A percentile compares a stretch with the other conserved stretches of the same genome.
phyloP scores from a whole-genome alignment of 2,329 filamentous ascomycete genomes.

The Aspergillus eucalypticola region DNA sequence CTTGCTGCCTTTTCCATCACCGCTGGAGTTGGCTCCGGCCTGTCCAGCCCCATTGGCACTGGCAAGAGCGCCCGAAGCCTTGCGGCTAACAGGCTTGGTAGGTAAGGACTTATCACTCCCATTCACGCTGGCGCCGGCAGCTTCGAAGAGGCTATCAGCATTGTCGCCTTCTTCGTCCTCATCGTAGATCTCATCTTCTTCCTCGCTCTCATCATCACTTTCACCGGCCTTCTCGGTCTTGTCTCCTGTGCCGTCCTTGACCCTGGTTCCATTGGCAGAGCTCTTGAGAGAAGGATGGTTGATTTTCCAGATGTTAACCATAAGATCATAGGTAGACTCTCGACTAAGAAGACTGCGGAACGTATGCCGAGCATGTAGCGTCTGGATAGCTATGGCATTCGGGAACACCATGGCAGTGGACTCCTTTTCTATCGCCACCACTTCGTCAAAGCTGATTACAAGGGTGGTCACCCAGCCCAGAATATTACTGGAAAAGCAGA shows the following conservation, averaged over 20 bases:
- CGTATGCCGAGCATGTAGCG: slow-evolving; percentile 88
- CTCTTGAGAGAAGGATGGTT: slow-evolving; percentile 90
- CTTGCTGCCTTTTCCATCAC: slow-evolving; percentile 53
- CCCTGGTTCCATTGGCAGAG: slow-evolving; percentile 81
- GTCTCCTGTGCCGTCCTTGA: slow-evolving; percentile 80
- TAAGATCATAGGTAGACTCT: slow-evolving; percentile 94
- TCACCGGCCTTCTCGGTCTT: slow-evolving; percentile 79
- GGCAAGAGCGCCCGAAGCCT: slow-evolving; percentile 61
- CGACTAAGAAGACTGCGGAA: slow-evolving; percentile 94
- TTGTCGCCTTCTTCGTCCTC: slow-evolving; percentile 56
- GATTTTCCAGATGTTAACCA: slow-evolving; percentile 98
- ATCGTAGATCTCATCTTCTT: slow-evolving; percentile 64
- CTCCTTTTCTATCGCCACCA: slow-evolving; percentile 94
- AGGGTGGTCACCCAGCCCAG: slow-evolving; percentile 96
- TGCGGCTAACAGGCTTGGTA: slow-evolving; percentile 63
- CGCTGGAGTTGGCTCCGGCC: slow-evolving; percentile 37
- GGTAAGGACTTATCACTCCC: slow-evolving; percentile 53
- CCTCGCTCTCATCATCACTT: slow-evolving; percentile 72
- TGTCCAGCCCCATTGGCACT: slow-evolving; percentile 30
- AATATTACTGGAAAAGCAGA: slow-evolving; percentile 99
- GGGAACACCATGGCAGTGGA: slow-evolving; percentile 94
- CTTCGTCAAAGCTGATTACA: slow-evolving; percentile 97
- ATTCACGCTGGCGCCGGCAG: slow-evolving; percentile 54
- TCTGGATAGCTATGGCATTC: slow-evolving; percentile 96
- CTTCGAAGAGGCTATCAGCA: slow-evolving; percentile 62